These are phyloP conservation scores for Ziziphus jujuba DNA, from an alignment of 306 rosid species.

Conservation along the genomic window DNA sequence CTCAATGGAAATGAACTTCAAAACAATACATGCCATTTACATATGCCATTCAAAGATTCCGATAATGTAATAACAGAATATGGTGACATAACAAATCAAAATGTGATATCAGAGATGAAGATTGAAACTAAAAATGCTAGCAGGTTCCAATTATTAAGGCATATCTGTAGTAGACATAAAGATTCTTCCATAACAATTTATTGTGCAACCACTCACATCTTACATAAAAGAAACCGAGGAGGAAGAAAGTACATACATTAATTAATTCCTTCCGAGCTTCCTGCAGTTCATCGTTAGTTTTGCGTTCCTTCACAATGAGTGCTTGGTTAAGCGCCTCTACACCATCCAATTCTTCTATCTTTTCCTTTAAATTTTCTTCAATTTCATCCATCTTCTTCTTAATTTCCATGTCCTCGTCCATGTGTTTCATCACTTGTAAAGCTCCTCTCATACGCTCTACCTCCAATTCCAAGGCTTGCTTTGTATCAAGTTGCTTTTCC, in stretches of 20 bases:
- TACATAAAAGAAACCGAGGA: neutral
- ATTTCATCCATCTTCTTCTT: constrained; percentile 53
- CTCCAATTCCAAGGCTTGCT: constrained; percentile 65
- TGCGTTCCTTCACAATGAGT: constrained; percentile 58
- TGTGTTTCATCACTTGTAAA: constrained; percentile 64
- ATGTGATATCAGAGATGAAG: too few relatives aligned
- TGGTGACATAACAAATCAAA: too few relatives aligned
- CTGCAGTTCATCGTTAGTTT: constrained; percentile 75
- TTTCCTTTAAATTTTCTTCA: constrained; percentile 44
- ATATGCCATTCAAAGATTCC: too few relatives aligned
- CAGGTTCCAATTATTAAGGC: too few relatives aligned
- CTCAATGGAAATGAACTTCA: too few relatives aligned
- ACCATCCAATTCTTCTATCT: constrained; percentile 53
- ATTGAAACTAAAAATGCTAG: too few relatives aligned
- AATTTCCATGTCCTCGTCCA: constrained; percentile 50
- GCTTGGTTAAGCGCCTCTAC: constrained; percentile 43
- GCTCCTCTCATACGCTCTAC: constrained; percentile 72
- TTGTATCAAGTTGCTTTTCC: constrained; percentile 67
- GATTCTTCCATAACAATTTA: neutral
- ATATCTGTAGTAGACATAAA: too few relatives aligned
- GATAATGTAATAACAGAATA: too few relatives aligned
- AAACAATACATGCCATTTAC: too few relatives aligned
- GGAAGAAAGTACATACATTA: constrained; percentile 33
- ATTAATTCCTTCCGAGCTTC: constrained; percentile 77
- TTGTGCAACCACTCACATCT: neutral